Conservation (phyloP, 2,329 filamentous ascomycete genomes). For the Penicillium occitanis region DNA sequence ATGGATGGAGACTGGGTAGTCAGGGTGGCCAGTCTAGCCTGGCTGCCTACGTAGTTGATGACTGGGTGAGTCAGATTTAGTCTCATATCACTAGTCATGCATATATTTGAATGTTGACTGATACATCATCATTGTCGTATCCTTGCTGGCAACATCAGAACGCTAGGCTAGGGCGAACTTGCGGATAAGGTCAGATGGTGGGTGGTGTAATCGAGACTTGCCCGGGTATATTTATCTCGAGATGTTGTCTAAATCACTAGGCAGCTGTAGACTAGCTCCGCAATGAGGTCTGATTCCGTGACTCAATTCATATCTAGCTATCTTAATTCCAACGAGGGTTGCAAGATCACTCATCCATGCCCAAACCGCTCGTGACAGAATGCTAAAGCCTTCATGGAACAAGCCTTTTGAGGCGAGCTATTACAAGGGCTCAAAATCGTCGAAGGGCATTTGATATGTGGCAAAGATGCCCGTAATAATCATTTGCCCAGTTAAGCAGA, state of each 20-base stretch:
- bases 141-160: background rate
- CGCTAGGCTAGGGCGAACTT: background rate
- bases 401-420: background rate
- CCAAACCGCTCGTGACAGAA: background rate
- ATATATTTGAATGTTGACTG: conserved; percentile 2
- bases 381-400: background rate
- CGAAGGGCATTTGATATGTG: background rate
- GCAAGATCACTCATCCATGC: background rate
- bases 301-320: background rate
- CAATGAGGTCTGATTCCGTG: background rate
- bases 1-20: conserved; percentile 4
- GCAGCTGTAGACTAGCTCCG: background rate
- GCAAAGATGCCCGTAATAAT: background rate
- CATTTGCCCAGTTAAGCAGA: no score
- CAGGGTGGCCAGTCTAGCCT: background rate
- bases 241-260: background rate
- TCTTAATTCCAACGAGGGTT: background rate
- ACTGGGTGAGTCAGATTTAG: conserved; percentile 6
- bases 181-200: background rate
- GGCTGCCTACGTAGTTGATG: background rate
- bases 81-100: background rate
- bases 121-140: background rate
- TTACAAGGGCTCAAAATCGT: no score
- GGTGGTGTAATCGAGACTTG: background rate
- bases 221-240: background rate